Percentiles rank a stretch among this genome's conserved stretches.
These are phyloP conservation scores for Bruguiera hainesii DNA, from an alignment of 441 rosid genomes.

Conservation along the genomic window DNA sequence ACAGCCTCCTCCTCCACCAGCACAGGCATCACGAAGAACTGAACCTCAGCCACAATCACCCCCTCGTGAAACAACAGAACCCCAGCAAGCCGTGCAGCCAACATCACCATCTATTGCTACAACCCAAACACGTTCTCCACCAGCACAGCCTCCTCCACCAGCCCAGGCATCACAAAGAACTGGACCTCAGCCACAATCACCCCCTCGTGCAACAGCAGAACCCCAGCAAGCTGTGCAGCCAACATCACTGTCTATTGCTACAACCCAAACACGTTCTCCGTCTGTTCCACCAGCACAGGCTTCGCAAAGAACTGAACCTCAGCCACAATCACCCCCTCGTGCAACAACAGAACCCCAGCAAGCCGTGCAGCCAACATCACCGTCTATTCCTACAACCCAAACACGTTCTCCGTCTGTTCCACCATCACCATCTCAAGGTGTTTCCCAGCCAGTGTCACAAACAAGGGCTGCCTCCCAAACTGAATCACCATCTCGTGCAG, in stretches of 20 bases:
- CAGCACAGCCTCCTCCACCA: constrained; percentile 9
- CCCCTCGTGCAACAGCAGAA: constrained; percentile 23
- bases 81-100: constrained; percentile 21
- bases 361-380: constrained; percentile 24
- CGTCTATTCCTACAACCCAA: constrained; percentile 17
- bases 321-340: constrained; percentile 23
- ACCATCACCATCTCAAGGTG: constrained; percentile 23
- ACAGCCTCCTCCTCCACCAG: constrained; percentile 14
- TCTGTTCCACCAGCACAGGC: constrained; percentile 14
- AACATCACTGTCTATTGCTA: constrained; percentile 21
- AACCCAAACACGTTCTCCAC: constrained; percentile 15
- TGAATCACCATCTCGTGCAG: constrained; percentile 18
- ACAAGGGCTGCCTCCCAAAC: constrained; percentile 10
- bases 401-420: constrained; percentile 23
- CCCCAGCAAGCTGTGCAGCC: constrained; percentile 21
- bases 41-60: constrained; percentile 24
- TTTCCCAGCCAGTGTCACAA: constrained; percentile 14
- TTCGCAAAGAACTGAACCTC: constrained; percentile 18
- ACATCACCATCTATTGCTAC: constrained; percentile 21
- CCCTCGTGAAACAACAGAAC: constrained; percentile 20
- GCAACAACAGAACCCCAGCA: constrained; percentile 16
- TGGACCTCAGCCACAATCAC: constrained; percentile 21
- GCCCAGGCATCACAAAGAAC: constrained; percentile 12
- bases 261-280: constrained; percentile 14
- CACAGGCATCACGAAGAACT: constrained; percentile 11